Conservation (phyloP, 305 asterid species). For the Solanum hybrid region DNA sequence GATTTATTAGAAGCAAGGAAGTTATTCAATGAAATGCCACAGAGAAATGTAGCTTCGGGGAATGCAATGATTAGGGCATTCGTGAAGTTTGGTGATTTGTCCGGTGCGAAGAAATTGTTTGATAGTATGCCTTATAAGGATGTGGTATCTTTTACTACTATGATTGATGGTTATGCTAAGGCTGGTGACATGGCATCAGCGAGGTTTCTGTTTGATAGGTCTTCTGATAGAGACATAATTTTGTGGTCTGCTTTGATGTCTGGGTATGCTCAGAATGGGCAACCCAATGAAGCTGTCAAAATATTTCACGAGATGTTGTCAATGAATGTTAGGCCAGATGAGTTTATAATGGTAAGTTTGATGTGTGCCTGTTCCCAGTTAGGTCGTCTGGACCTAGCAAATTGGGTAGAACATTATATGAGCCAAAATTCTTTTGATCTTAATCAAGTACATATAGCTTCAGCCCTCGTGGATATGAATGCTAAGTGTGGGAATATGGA, state of each 20-base stretch:
- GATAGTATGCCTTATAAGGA: conserved; percentile 41
- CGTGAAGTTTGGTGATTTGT: conserved; percentile 42
- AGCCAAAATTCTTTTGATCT: conserved; percentile 27
- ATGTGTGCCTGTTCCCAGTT: conserved; percentile 74
- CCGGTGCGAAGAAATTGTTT: conserved; percentile 38
- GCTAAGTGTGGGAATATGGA: conserved; percentile 72
- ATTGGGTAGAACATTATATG: conserved; percentile 50
- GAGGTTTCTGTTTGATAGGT: conserved; percentile 44
- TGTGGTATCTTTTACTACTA: conserved; percentile 43
- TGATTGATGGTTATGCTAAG: conserved; percentile 68
- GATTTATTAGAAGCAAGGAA: conserved; percentile 29
- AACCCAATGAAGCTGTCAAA: conserved; percentile 44
- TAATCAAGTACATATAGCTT: conserved; percentile 35
- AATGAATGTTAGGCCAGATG: conserved; percentile 44
- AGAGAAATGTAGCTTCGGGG: conserved; percentile 47
- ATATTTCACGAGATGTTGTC: conserved; percentile 38
- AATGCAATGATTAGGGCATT: conserved; percentile 59
- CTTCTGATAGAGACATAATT: conserved; percentile 39
- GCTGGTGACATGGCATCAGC: conserved; percentile 64
- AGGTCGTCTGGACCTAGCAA: conserved; percentile 53
- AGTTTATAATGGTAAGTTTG: conserved; percentile 53
- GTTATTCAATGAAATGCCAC: conserved; percentile 59
- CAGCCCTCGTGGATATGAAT: conserved; percentile 70
- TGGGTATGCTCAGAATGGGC: conserved; percentile 60
- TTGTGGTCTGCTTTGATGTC: conserved; percentile 69